Conservation (phyloP, 1,284 basidiomycete species). For the Cutaneotrichosporon curvatum region DNA sequence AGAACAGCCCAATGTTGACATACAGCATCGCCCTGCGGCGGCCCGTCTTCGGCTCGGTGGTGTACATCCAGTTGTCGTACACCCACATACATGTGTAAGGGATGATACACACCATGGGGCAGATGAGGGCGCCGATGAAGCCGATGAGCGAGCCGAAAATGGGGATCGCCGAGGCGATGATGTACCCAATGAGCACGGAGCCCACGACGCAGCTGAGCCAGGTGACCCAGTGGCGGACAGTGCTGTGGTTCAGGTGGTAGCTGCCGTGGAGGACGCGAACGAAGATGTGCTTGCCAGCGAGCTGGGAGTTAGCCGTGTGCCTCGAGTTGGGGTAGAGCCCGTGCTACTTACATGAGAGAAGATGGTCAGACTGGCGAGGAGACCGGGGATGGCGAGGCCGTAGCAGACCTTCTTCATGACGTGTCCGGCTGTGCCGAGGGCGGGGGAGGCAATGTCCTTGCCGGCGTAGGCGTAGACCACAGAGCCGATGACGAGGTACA, state of each 20-base stretch:
- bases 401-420: slow-evolving; percentile 41
- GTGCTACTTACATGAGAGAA: slow-evolving; percentile 25
- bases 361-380: slow-evolving; percentile 33
- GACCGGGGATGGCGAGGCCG: slow-evolving; percentile 38
- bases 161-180: slow-evolving; percentile 21
- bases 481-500: slow-evolving; percentile 28
- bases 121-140: slow-evolving; percentile 28
- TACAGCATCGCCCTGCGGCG: background rate
- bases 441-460: slow-evolving; percentile 26
- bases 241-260: slow-evolving; percentile 56
- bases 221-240: slow-evolving; percentile 53
- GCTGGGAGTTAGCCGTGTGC: background rate
- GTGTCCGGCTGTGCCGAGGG: slow-evolving; percentile 41
- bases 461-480: slow-evolving; percentile 18
- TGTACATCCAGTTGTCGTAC: slow-evolving; percentile 23
- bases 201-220: slow-evolving; percentile 52
- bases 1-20: slow-evolving; percentile 16
- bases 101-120: slow-evolving; percentile 18
- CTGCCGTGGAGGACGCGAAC: slow-evolving; percentile 56
- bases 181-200: slow-evolving; percentile 12
- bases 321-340: too few species aligned
- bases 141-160: slow-evolving; percentile 27
- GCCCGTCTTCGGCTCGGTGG: slow-evolving; percentile 2
- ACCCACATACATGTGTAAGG: slow-evolving; percentile 30
- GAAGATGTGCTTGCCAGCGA: slow-evolving; percentile 57